Base-by-base conservation (phyloP, 208 protist genomes). In the Crithidia mellificae region DNA sequence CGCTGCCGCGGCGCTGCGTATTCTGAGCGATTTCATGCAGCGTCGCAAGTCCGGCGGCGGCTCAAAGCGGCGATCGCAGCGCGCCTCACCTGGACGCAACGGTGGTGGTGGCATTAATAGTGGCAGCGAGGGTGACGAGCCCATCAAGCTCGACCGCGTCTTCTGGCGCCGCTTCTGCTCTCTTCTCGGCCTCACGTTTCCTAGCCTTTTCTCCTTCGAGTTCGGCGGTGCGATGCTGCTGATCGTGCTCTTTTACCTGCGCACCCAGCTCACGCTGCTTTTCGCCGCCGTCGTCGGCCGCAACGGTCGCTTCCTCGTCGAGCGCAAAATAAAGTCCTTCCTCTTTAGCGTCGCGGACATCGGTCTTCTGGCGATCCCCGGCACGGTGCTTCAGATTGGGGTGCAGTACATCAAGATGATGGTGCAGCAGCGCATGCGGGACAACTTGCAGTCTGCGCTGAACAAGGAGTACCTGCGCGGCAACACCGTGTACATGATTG, bases 171-270 rank as follows among this genome's bases (percentile, higher is more conserved):
- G 85, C 36, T 68, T 95, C 22, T 22, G 58, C 0, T 68, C 62
- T 9, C 75, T 95, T 25, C 59, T 95, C 30, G 78, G 81, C 64
- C 78, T 92, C 15, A 91, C 85, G 63, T 71, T 93, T 27, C 87
- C 90, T 2, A 50, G 62, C 34, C 0, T 85, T 19, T 39, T 87
- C 25, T 87, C 87, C 22, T 22, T 70, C 9, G 90, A 95, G 66
- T 76, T 77, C 25, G 73, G 57, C 17, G 61, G 80, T 12, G 68
- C 87, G 5, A 20, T 81, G 17, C 46, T 85, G 22, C 63, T 93
- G 34, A 51, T 78, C 1, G 25, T 52, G 1, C 72, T 96, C 36
- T 77, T 94, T n/a, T 76, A 70, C 63, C 63, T 76, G 32, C 70
- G 70, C 54, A 76, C 70, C 8, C 70, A 66, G 36, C 55, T 96